phyloP scores from a whole-genome alignment of 371 early-diverging fungal species.

The Mucor irregularis region DNA sequence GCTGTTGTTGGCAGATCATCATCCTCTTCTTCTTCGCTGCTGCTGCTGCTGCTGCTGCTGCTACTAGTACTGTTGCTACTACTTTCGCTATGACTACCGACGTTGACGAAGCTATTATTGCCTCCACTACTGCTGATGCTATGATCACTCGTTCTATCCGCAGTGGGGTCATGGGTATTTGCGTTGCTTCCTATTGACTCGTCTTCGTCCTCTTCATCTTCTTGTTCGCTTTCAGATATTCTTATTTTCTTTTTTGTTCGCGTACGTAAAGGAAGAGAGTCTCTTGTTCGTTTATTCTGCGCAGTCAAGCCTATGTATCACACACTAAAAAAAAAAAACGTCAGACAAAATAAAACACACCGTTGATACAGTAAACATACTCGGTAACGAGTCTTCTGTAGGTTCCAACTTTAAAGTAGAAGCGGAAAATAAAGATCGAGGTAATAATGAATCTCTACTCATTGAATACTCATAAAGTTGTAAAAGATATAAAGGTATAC shows the following conservation, averaged over 20 bases:
- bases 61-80: not conserved
- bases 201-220: too few relatives aligned
- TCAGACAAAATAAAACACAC: too few relatives aligned
- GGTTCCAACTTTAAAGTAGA: constrained; percentile 24
- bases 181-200: too few relatives aligned
- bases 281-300: not conserved
- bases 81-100: too few relatives aligned
- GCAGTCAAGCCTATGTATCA: too few relatives aligned
- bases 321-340: too few relatives aligned
- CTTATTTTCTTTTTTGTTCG: too few relatives aligned
- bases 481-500: not conserved
- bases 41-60: constrained; percentile 11
- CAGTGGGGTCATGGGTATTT: too few relatives aligned
- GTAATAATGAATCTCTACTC: constrained; percentile 11
- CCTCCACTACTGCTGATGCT: not conserved
- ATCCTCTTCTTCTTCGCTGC: constrained; percentile 3
- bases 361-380: too few relatives aligned
- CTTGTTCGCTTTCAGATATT: too few relatives aligned
- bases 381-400: not conserved
- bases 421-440: constrained; percentile 23
- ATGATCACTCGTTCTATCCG: too few relatives aligned
- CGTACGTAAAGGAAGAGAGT: not conserved
- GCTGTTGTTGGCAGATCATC: not conserved
- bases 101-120: too few relatives aligned
- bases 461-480: not conserved